A percentile compares a stretch with the other conserved stretches of the same genome.
Evolutionary conservation across 2,329 filamentous ascomycete genomes (phyloP).

Genomic region (Diaporthe capsici): DNA sequence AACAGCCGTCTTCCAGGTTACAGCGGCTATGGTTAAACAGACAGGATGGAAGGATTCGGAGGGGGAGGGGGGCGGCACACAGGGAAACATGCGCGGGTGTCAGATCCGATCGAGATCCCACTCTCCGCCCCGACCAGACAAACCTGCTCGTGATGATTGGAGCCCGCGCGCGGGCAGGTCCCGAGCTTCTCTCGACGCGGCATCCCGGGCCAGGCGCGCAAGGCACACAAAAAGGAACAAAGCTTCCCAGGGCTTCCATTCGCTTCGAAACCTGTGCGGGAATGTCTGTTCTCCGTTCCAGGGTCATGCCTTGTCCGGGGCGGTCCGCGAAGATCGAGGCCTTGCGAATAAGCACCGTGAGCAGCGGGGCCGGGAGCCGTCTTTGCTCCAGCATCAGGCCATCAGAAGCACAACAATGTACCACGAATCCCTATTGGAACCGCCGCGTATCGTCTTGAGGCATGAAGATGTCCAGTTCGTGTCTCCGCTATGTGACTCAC

Average conservation of each 20-base stretch:
- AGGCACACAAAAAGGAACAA: background rate
- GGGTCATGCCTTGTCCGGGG: constrained; percentile 19
- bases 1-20: background rate
- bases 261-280: background rate
- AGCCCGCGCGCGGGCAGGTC: constrained; percentile 21
- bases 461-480: background rate
- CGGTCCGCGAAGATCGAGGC: constrained; percentile 21
- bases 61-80: background rate
- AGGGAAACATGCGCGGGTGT: background rate
- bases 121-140: background rate
- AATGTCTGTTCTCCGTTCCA: background rate
- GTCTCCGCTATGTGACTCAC: constrained; percentile 25
- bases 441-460: background rate
- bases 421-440: constrained; percentile 7
- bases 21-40: constrained; percentile 19
- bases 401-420: background rate
- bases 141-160: constrained; percentile 6
- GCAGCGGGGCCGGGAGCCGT: background rate
- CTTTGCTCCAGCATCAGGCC: constrained; percentile 8
- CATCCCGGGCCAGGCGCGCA: background rate
- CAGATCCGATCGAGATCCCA: constrained; percentile 29
- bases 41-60: background rate
- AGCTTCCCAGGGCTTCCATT: background rate
- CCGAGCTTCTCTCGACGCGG: background rate
- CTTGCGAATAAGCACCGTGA: background rate